phyloP scores from a whole-genome alignment of 2,329 filamentous ascomycete species.

The Aspergillus bombycis region DNA sequence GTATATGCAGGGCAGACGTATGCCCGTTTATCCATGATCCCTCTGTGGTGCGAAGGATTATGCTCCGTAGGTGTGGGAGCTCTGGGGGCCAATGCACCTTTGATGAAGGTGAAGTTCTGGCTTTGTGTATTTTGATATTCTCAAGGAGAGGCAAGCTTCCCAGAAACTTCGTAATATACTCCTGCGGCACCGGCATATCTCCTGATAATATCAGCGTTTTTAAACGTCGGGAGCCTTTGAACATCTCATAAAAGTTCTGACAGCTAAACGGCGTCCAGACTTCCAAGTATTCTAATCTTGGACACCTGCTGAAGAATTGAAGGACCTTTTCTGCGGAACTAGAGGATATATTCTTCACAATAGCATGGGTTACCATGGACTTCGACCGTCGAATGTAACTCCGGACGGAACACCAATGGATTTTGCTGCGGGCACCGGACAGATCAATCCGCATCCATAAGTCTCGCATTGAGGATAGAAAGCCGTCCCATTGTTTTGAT shows the following conservation, averaged over 20 bases:
- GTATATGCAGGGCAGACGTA: conserved; percentile 23
- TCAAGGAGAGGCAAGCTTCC: conserved; percentile 32
- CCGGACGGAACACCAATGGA: conserved; percentile 42
- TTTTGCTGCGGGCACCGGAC: conserved; percentile 45
- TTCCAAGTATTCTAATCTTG: conserved; percentile 36
- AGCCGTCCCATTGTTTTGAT: conserved; percentile 58
- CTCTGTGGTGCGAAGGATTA: conserved; percentile 27
- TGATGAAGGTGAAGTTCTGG: conserved; percentile 18
- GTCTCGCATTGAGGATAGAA: conserved; percentile 50
- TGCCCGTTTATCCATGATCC: conserved; percentile 13
- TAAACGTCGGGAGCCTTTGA: conserved; percentile 30
- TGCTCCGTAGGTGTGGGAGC: conserved; percentile 36
- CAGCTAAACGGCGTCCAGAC: conserved; percentile 24
- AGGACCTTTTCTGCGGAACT: conserved; percentile 30
- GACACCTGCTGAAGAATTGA: conserved; percentile 39
- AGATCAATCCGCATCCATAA: conserved; percentile 61
- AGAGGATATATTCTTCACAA: conserved; percentile 32
- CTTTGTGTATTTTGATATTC: conserved; percentile 28
- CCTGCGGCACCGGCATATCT: conserved; percentile 29
- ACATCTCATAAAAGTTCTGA: conserved; percentile 29
- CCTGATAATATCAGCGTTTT: conserved; percentile 30
- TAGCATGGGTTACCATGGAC: conserved; percentile 36
- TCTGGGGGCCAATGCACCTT: conserved; percentile 26
- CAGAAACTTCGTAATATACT: conserved; percentile 30
- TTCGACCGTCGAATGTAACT: conserved; percentile 41